Evolutionary conservation across 495 filamentous ascomycete species (phyloP).

Genomic region (Neurospora sp.): DNA sequence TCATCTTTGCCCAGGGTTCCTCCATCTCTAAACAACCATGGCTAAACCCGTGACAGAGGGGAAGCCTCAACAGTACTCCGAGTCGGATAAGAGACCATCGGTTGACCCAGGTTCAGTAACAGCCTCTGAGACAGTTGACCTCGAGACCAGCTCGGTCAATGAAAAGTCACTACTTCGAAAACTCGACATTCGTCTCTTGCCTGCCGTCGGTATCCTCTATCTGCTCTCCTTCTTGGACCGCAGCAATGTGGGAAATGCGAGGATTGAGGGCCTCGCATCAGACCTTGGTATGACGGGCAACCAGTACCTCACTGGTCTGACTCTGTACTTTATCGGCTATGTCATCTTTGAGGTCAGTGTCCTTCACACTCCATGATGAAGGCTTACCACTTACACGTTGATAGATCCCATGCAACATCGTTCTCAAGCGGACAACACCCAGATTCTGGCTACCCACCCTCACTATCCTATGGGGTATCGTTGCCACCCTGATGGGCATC

Average conservation of each 20-base stretch:
- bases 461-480: slow-evolving; percentile 42
- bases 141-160: slow-evolving; percentile 29
- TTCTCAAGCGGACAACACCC: slow-evolving; percentile 62
- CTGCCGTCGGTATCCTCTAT: slow-evolving; percentile 59
- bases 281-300: slow-evolving; percentile 62
- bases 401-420: slow-evolving; percentile 61
- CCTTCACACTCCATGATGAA: not conserved
- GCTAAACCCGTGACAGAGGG: not conserved
- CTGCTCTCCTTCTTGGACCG: slow-evolving; percentile 66
- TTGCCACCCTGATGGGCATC: slow-evolving; percentile 62
- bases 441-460: slow-evolving; percentile 44
- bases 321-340: slow-evolving; percentile 70
- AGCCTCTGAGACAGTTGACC: slow-evolving; percentile 15
- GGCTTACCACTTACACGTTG: not conserved
- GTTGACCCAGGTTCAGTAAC: slow-evolving; percentile 6
- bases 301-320: slow-evolving; percentile 62
- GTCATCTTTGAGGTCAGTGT: slow-evolving; percentile 39
- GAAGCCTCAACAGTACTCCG: not conserved
- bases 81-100: not conserved
- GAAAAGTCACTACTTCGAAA: slow-evolving; percentile 57
- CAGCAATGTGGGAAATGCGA: slow-evolving; percentile 54
- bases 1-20: not conserved
- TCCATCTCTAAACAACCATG: not conserved
- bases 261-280: slow-evolving; percentile 50
- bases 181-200: slow-evolving; percentile 53